Conservation (phyloP, 257 asterid genomes). For the Gentiana dahurica region DNA sequence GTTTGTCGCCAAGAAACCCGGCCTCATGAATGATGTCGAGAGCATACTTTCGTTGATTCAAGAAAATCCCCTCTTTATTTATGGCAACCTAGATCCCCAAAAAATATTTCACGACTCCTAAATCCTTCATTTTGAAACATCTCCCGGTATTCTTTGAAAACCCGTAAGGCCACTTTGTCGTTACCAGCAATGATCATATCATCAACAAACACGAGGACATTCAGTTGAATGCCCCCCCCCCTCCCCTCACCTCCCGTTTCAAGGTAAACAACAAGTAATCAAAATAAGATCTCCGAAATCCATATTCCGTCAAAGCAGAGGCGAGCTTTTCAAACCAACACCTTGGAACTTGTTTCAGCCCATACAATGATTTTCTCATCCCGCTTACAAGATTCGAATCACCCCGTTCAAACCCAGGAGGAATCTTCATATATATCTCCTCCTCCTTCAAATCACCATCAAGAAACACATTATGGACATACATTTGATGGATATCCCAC, state of each 20-base stretch:
- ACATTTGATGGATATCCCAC: neutral
- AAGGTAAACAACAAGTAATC: neutral
- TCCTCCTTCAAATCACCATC: constrained; percentile 3
- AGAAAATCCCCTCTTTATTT: neutral
- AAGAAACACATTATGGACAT: neutral
- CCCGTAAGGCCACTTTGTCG: neutral
- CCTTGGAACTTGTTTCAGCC: neutral
- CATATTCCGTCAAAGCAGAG: neutral
- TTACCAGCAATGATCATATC: constrained; percentile 3
- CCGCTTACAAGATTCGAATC: neutral
- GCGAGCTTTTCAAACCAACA: constrained; percentile 3
- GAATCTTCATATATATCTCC: constrained; percentile 8
- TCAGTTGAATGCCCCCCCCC: no score
- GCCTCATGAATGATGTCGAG: no score
- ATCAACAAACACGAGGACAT: constrained; percentile 1
- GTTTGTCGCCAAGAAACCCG: neutral
- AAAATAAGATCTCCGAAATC: neutral
- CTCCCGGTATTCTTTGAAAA: neutral
- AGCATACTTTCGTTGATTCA: constrained; percentile 3
- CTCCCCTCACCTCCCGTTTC: no score
- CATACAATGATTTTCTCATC: neutral
- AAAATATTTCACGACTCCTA: constrained; percentile 1
- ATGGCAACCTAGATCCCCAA: constrained; percentile 1
- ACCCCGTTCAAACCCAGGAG: neutral
- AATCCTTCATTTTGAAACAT: constrained; percentile 4